Conservation (phyloP, 768 basidiomycete species). For the Tylopilus felleus region DNA sequence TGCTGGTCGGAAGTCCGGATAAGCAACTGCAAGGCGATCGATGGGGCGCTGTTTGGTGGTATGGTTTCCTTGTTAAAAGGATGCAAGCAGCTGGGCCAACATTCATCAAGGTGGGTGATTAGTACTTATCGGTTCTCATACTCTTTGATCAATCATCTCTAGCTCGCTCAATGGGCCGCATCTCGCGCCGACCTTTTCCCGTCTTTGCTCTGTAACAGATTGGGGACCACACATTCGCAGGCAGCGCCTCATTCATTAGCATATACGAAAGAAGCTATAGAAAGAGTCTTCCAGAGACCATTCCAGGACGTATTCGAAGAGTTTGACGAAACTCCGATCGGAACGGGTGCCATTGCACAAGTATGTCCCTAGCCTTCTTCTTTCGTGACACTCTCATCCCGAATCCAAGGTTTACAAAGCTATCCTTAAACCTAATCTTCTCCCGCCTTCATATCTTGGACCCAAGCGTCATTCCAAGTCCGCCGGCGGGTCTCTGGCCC, state of each 20-base stretch:
- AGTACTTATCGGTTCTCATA: not conserved
- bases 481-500: conserved; percentile 49
- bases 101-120: conserved; percentile 88
- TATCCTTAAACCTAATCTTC: conserved; percentile 75
- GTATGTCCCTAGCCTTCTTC: conserved; percentile 24
- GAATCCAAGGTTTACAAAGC: conserved; percentile 77
- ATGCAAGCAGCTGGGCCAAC: conserved; percentile 97
- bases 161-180: conserved; percentile 99
- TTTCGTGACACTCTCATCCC: not conserved
- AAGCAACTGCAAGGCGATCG: conserved; percentile 63
- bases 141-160: conserved; percentile 11
- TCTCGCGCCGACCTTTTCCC: conserved; percentile 95
- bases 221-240: conserved; percentile 86
- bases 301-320: conserved; percentile 90
- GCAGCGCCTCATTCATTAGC: conserved; percentile 75
- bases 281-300: conserved; percentile 74
- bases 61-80: conserved; percentile 75
- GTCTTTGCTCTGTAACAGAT: conserved; percentile 71
- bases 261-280: conserved; percentile 80
- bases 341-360: conserved; percentile 99
- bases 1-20: conserved; percentile 62
- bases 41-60: conserved; percentile 99
- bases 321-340: conserved; percentile 84
- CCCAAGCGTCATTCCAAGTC: conserved; percentile 61
- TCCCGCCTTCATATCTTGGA: conserved; percentile 80